Percentiles rank a stretch among this genome's conserved stretches.
phyloP scores from a whole-genome alignment of 202 grass and related monocot genomes.

The Panicum virgatum region DNA sequence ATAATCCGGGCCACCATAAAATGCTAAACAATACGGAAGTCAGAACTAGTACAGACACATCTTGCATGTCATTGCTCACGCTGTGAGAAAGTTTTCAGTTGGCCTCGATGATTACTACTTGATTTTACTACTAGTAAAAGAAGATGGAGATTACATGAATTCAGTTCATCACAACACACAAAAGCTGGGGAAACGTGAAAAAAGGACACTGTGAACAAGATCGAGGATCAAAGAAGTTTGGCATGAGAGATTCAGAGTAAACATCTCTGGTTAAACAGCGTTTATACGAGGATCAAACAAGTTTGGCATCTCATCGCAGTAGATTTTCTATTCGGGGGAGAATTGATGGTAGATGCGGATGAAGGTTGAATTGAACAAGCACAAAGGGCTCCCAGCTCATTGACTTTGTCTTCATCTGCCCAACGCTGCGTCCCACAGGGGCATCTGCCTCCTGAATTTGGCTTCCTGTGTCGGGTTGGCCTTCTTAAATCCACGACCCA shows the following conservation, averaged over 20 bases:
- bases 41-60: background rate
- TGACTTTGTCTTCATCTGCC: slow-evolving; percentile 30
- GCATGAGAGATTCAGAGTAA: no score
- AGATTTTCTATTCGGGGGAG: background rate
- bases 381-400: background rate
- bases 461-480: background rate
- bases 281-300: no score
- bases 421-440: background rate
- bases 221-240: no score
- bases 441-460: no score
- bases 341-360: background rate
- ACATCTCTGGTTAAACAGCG: no score
- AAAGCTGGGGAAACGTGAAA: no score
- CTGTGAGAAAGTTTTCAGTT: background rate
- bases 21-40: background rate
- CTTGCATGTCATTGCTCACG: background rate
- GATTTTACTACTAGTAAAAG: no score
- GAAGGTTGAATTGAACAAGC: background rate
- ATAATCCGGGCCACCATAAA: background rate
- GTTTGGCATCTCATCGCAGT: background rate
- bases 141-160: no score
- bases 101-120: background rate
- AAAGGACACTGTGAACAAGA: no score
- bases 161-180: no score
- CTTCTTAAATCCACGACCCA: slow-evolving; percentile 15